Conservation (phyloP, 2,329 filamentous ascomycete species). For the Aspergillus persii region DNA sequence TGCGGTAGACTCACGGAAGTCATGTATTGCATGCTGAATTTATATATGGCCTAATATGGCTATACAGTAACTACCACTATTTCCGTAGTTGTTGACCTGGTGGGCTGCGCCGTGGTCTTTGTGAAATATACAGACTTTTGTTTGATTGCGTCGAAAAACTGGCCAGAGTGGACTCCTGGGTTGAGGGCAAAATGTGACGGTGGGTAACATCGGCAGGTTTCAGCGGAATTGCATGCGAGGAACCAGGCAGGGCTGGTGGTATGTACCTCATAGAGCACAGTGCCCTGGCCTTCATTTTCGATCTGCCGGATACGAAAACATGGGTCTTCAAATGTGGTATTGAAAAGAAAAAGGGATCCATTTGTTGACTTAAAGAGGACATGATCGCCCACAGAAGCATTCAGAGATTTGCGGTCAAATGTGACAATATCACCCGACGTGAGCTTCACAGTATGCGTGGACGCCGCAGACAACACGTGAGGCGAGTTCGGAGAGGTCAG, state of each 20-base stretch:
- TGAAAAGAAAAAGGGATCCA: too few species aligned
- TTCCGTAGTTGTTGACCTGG: background rate
- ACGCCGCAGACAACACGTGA: background rate
- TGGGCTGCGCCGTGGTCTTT: background rate
- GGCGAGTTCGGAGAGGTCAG: background rate
- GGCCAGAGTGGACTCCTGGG: background rate
- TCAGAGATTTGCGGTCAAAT: background rate
- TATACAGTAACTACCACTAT: background rate
- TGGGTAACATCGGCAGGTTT: background rate
- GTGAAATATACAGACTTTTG: background rate
- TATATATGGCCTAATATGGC: too few species aligned
- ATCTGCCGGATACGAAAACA: too few species aligned
- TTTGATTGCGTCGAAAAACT: background rate
- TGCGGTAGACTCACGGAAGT: too few species aligned
- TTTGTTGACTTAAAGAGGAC: background rate
- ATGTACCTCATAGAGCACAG: background rate
- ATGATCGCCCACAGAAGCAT: background rate
- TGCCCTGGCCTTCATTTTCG: too few species aligned
- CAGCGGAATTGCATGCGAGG: background rate
- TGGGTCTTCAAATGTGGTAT: too few species aligned
- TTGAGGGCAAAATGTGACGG: slow-evolving; percentile 3
- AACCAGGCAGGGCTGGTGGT: background rate
- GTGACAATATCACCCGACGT: background rate
- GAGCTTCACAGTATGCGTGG: background rate
- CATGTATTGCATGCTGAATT: too few species aligned